Evolutionary conservation across 306 rosid species (phyloP).

Genomic region (Citrullus colocynthis): DNA sequence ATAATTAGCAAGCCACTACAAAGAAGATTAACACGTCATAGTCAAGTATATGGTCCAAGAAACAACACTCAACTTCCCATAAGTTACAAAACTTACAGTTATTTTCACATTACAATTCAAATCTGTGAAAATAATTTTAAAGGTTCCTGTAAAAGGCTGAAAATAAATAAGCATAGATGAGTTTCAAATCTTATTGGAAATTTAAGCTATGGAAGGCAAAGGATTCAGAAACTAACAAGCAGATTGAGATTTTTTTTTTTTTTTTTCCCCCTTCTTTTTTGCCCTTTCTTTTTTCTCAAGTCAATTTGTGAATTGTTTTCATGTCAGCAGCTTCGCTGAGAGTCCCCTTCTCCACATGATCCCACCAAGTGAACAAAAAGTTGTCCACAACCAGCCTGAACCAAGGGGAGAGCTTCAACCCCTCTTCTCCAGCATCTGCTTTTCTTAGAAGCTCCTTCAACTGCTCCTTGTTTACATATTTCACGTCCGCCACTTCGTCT

Average conservation of each 20-base stretch:
- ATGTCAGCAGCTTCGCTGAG: constrained; percentile 64
- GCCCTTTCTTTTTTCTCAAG: not conserved
- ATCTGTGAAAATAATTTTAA: not conserved
- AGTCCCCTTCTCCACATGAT: constrained; percentile 63
- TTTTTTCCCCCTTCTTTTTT: too few relatives aligned
- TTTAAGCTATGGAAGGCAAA: not conserved
- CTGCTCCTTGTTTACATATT: constrained; percentile 66
- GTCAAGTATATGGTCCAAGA: not conserved
- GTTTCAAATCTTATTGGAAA: not conserved
- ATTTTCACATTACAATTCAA: not conserved
- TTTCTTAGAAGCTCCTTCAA: constrained; percentile 89
- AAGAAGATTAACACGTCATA: not conserved
- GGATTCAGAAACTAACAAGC: not conserved
- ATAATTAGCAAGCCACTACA: not conserved
- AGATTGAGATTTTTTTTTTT: too few relatives aligned
- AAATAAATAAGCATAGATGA: not conserved
- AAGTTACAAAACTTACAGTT: not conserved
- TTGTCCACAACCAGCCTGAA: constrained; percentile 95
- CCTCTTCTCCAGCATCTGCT: constrained; percentile 85
- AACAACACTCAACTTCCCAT: not conserved
- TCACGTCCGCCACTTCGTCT: constrained; percentile 74
- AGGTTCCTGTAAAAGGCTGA: not conserved
- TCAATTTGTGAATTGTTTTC: constrained; percentile 83
- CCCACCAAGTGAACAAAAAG: constrained; percentile 98
- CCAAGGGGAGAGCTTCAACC: constrained; percentile 97